Evolutionary conservation across 495 filamentous ascomycete genomes (phyloP).

Genomic region (Pyronema omphalodes): DNA sequence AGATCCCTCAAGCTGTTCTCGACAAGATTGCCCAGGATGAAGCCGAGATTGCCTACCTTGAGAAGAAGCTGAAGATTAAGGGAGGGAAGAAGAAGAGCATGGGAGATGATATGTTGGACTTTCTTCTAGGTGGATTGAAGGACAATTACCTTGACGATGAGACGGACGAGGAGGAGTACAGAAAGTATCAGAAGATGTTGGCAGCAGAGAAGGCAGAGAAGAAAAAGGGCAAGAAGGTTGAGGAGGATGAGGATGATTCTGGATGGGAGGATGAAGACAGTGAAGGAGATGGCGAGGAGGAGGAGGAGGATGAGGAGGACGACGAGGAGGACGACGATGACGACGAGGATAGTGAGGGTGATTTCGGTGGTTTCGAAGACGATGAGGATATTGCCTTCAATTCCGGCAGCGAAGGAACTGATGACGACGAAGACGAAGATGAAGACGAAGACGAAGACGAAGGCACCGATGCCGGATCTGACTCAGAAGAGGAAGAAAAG

Average conservation of each 20-base stretch:
- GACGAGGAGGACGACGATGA: slow-evolving; percentile 24
- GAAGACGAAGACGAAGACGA: slow-evolving; percentile 20
- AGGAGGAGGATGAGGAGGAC: slow-evolving; percentile 27
- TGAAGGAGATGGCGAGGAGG: slow-evolving; percentile 18
- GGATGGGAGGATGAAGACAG: slow-evolving; percentile 29
- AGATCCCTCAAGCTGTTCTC: neutral
- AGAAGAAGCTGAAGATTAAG: slow-evolving; percentile 49
- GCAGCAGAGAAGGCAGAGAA: slow-evolving; percentile 20
- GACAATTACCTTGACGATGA: slow-evolving; percentile 26
- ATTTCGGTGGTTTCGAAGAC: slow-evolving; percentile 1
- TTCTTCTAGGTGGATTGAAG: slow-evolving; percentile 25
- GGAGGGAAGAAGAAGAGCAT: slow-evolving; percentile 22
- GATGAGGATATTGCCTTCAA: slow-evolving; percentile 12
- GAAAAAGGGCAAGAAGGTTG: slow-evolving; percentile 13
- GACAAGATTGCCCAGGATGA: slow-evolving; percentile 57
- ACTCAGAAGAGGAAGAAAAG: slow-evolving; percentile 19
- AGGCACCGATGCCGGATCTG: slow-evolving; percentile 18
- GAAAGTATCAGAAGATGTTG: slow-evolving; percentile 12
- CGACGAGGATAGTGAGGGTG: slow-evolving; percentile 25
- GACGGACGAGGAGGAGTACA: slow-evolving; percentile 9
- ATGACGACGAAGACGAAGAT: slow-evolving; percentile 7
- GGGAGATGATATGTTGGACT: slow-evolving; percentile 18
- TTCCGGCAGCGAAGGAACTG: slow-evolving; percentile 4
- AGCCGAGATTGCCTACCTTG: slow-evolving; percentile 68
- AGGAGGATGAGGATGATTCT: slow-evolving; percentile 25